A percentile compares a stretch with the other conserved stretches of the same genome.
phyloP scores from a whole-genome alignment of 441 rosid species.

The Adansonia madagascariensis region DNA sequence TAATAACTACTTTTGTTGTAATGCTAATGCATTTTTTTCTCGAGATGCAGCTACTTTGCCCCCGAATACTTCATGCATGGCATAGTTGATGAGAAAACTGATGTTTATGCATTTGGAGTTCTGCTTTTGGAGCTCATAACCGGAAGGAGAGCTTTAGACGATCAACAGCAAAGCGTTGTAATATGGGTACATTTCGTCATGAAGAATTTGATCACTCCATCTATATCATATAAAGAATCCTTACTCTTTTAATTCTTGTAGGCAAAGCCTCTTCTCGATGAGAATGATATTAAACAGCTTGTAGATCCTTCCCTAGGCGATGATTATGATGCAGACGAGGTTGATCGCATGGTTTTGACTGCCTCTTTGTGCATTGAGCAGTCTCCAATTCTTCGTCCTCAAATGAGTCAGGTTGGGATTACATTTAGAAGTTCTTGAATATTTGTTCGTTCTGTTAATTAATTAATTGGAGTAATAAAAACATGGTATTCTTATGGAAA shows the following conservation, averaged over 20 bases:
- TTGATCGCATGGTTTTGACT: slow-evolving; percentile 61
- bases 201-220: background rate
- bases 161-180: slow-evolving; percentile 69
- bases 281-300: slow-evolving; percentile 50
- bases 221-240: background rate
- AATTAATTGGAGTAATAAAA: background rate
- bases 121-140: slow-evolving; percentile 84
- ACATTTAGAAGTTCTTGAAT: slow-evolving; percentile 8
- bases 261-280: slow-evolving; percentile 84
- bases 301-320: slow-evolving; percentile 67
- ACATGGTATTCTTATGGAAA: background rate
- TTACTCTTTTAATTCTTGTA: slow-evolving; percentile 31
- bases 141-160: slow-evolving; percentile 73
- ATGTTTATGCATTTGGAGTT: slow-evolving; percentile 83
- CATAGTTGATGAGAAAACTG: slow-evolving; percentile 88
- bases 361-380: slow-evolving; percentile 80
- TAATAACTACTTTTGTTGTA: background rate
- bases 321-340: slow-evolving; percentile 62
- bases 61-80: slow-evolving; percentile 95
- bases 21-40: background rate
- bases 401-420: slow-evolving; percentile 75
- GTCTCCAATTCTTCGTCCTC: slow-evolving; percentile 80
- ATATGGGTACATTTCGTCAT: slow-evolving; percentile 60
- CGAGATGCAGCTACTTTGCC: slow-evolving; percentile 71
- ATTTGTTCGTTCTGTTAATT: background rate